Evolutionary conservation across 2,329 filamentous ascomycete species (phyloP).

Genomic region (Penicillium brevicompactum): DNA sequence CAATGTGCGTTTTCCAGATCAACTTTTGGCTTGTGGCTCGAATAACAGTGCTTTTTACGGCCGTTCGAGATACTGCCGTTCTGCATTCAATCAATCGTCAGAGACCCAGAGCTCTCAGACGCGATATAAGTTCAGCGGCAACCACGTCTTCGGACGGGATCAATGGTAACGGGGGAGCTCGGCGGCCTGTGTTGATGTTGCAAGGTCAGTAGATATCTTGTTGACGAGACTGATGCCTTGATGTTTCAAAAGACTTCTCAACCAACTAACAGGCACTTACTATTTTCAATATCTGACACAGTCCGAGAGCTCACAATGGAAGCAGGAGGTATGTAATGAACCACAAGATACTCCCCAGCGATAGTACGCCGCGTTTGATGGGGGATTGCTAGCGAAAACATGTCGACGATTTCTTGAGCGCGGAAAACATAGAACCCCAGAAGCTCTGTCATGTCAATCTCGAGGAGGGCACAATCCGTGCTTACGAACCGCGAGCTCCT

Average conservation of each 20-base stretch:
- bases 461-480: neutral
- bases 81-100: neutral
- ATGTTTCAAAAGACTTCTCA: neutral
- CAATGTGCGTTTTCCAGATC: too few relatives aligned
- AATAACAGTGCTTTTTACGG: neutral
- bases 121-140: neutral
- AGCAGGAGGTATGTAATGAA: neutral
- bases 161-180: neutral
- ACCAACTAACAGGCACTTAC: neutral
- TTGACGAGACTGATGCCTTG: neutral
- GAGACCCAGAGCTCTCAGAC: neutral
- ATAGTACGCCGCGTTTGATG: neutral
- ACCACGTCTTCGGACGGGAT: neutral
- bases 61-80: neutral
- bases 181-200: neutral
- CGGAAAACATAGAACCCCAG: neutral
- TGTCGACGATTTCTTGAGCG: neutral
- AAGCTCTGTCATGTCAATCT: neutral
- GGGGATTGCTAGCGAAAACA: neutral
- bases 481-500: neutral
- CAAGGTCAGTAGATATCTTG: neutral
- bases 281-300: neutral
- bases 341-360: neutral
- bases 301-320: neutral
- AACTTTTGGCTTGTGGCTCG: too few relatives aligned